These are phyloP conservation scores for Ogataea methylovora DNA, from an alignment of 805 yeast species.

Conservation along the genomic window DNA sequence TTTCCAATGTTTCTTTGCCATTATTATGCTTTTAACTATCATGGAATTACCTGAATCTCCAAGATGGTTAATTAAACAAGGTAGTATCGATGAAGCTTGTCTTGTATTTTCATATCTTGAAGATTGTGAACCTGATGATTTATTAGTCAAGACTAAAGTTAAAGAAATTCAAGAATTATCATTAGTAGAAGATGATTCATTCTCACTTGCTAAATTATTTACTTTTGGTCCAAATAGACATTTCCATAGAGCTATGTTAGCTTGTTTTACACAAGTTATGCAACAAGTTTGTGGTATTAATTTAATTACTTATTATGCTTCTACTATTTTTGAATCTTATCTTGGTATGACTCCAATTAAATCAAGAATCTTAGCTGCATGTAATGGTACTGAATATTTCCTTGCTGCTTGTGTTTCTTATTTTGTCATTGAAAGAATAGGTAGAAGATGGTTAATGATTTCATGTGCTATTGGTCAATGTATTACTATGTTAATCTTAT, in stretches of 20 bases:
- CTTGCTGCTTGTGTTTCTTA: slow-evolving; percentile 28
- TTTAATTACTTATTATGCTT: slow-evolving; percentile 45
- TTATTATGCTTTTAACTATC: slow-evolving; percentile 5
- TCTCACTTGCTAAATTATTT: slow-evolving; percentile 20
- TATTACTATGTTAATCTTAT: slow-evolving; percentile 32
- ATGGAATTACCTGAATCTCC: slow-evolving; percentile 25
- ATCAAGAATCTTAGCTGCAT: slow-evolving; percentile 33
- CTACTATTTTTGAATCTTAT: slow-evolving; percentile 37
- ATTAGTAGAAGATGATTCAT: slow-evolving; percentile 11
- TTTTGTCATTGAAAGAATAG: slow-evolving; percentile 28
- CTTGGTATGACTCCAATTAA: slow-evolving; percentile 30
- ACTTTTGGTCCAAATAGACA: slow-evolving; percentile 30
- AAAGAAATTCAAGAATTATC: slow-evolving; percentile 1
- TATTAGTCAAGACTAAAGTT: background rate
- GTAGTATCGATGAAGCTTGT: slow-evolving; percentile 27
- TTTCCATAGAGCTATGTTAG: slow-evolving; percentile 36
- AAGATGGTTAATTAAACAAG: slow-evolving; percentile 25
- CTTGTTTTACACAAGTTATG: slow-evolving; percentile 31
- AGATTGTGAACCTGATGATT: slow-evolving; percentile 1
- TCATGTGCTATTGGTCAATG: slow-evolving; percentile 23
- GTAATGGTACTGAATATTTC: slow-evolving; percentile 30
- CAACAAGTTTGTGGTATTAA: slow-evolving; percentile 47
- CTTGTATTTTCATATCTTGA: slow-evolving; percentile 17
- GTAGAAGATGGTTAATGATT: slow-evolving; percentile 1
- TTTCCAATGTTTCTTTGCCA: slow-evolving; percentile 44